These are phyloP conservation scores for Dictyostelium purpureum DNA, from an alignment of 78 protist genomes.

Conservation along the genomic window DNA sequence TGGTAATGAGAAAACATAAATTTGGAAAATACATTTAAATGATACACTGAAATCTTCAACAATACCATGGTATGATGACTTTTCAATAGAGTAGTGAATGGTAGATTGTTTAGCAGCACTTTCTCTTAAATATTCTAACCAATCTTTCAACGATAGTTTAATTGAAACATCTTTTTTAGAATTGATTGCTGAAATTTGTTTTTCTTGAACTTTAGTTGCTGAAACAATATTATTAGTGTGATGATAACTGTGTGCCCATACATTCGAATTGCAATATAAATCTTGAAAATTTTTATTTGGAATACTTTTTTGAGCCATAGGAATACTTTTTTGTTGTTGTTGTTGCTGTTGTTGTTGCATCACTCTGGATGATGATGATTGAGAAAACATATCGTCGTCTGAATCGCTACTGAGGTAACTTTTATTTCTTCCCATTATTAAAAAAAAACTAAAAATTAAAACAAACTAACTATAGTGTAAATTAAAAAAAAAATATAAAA, in stretches of 20 bases:
- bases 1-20: conserved; percentile 3
- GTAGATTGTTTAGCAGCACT: not conserved
- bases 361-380: too few relatives aligned
- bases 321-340: not conserved
- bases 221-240: not conserved
- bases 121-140: conserved; percentile 22
- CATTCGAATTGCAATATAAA: conserved; percentile 2
- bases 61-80: conserved; percentile 18
- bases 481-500: too few relatives aligned
- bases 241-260: not conserved
- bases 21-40: conserved; percentile 48
- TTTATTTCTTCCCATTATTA: too few relatives aligned
- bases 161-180: conserved; percentile 1
- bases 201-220: not conserved
- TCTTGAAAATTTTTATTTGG: not conserved
- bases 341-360: not conserved
- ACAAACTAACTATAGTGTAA: too few relatives aligned
- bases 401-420: too few relatives aligned
- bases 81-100: conserved; percentile 32
- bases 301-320: not conserved
- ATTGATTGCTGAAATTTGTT: not conserved
- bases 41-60: conserved; percentile 3
- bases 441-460: too few relatives aligned
- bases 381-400: too few relatives aligned
- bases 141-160: conserved; percentile 36